phyloP scores from a whole-genome alignment of 2,329 filamentous ascomycete genomes.

The Lecanoromycetidae sp. region DNA sequence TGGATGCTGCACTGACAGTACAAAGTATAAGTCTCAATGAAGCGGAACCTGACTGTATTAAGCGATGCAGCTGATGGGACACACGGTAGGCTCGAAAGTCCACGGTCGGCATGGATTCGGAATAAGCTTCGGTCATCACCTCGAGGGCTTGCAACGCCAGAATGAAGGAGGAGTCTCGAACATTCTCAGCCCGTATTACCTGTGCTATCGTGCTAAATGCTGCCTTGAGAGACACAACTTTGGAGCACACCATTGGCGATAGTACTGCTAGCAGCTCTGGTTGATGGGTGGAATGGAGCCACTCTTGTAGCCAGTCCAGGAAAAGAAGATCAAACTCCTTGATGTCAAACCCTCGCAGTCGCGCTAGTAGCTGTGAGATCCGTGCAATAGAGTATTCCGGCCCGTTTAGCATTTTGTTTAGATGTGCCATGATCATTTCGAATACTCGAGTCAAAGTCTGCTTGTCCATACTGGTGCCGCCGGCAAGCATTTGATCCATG shows the following conservation, averaged over 20 bases:
- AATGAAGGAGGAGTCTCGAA: neutral
- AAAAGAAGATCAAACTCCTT: slow-evolving; percentile 34
- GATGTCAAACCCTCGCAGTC: slow-evolving; percentile 32
- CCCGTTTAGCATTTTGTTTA: slow-evolving; percentile 25
- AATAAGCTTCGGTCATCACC: neutral
- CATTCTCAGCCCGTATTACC: neutral
- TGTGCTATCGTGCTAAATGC: slow-evolving; percentile 23
- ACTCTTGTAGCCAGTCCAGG: slow-evolving; percentile 30
- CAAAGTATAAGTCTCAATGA: neutral
- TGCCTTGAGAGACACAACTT: slow-evolving; percentile 32
- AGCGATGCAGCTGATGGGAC: slow-evolving; percentile 11
- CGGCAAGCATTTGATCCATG: slow-evolving; percentile 34
- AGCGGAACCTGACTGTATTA: neutral
- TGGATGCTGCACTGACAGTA: neutral
- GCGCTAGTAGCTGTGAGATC: slow-evolving; percentile 30
- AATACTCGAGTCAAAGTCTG: slow-evolving; percentile 33
- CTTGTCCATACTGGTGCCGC: slow-evolving; percentile 36
- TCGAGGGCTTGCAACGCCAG: slow-evolving; percentile 4
- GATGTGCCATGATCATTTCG: slow-evolving; percentile 28
- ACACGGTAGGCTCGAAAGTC: slow-evolving; percentile 11
- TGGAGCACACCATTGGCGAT: slow-evolving; percentile 32
- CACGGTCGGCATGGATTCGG: slow-evolving; percentile 1
- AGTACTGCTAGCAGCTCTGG: slow-evolving; percentile 26
- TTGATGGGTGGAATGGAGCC: slow-evolving; percentile 27
- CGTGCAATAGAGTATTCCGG: slow-evolving; percentile 27